Base-by-base conservation (phyloP, 352 stramenopile species). In the Globisporangium cylindrosporum region DNA sequence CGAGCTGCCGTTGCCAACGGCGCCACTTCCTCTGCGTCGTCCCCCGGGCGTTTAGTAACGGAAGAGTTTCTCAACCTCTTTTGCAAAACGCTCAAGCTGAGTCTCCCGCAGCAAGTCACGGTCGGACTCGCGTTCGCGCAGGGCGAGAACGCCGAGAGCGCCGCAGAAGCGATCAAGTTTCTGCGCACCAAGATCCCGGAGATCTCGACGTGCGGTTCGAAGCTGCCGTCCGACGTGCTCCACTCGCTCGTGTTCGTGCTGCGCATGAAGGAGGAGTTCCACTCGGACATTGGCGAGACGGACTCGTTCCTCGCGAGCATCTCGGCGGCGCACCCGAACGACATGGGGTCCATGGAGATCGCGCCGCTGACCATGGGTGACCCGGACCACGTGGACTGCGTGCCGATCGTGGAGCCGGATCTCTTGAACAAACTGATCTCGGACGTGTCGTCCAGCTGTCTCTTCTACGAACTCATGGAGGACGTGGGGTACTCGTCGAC, bases 391-490 rank as follows among this genome's bases (percentile, higher is more conserved):
- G 90, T 95, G 46, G 89, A 97, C 71, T 94, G 85, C 54, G 78
- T 85, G 32, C 74, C 77, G 7, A 70, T 87, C 56, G 73, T 68
- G n/a, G 87, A 91, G 36, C 61, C 76, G 15, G 87, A 92, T 59
- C 66, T 84, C 49, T 70, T 97, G 32, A 84, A 75, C 67, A 87
- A 92, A 68, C 78, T 97, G 48, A 88, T 95, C 41, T 75, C 79
- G 62, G 88, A 97, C 41, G 85, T 97, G 59, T 82, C 80, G 36
- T 74, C 76, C 1, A 93, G 85, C 62, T 94, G 87, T 54, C 59
- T 97, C 34, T 97, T 97, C 67, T 95, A 94, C 65, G 90, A 97
- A 41, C 73, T 97, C 43, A 94, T 97, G 89, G 88, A 95, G 70
- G 91, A 97, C 54, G 88, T 97, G 15, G 91, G 91, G 8, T 95